Base-by-base conservation (phyloP, 169 alveolate species). In the Ichthyophthirius multifiliis region DNA sequence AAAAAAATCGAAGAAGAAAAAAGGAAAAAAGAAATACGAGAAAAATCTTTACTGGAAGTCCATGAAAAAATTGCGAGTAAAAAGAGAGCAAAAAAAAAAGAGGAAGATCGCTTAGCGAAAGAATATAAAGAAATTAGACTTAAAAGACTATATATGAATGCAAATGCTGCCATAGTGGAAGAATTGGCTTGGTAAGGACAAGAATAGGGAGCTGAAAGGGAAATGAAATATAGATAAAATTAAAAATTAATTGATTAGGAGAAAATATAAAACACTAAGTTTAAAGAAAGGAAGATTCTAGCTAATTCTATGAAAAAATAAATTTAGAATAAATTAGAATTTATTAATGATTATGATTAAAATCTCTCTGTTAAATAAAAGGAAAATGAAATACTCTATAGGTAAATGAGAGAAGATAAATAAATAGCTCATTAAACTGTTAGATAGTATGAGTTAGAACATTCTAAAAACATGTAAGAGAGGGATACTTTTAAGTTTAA, bases 131-230 rank as follows among this genome's bases (percentile, higher is more conserved):
- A 94, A 84, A 94, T 93, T 47, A 86, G 88, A 75, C 75, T 94
- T 1, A 94, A 92, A 87, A 74, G 96, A 76, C 85, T 91, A 74
- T 94, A 90, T 83, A 75, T 94, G 77, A 93, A 94, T 79, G 92
- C 95, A 13, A 90, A 90, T 43, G 65, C 91, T 46, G 95, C 95
- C 16, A 85, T 93, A 78, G 96, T 94, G 5, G 97, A 94, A 76
- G 93, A 90, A 76, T 87, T 89, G 76, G 94, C 94, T 30, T 92
- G 94, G 94, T 89, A 90, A 81, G 93, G 89, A 46, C 83, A 89
- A 12, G 90, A 92, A 84, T 95, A 93, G 62, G 97, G 97, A 16
- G 90, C 93, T 79, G 97, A 94, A 87, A 83, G 97, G 85, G 92
- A 94, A 85, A 91, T 90, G 3, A 89, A 89, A 48, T 63, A 91